Evolutionary conservation across 208 protist species (phyloP).

Genomic region (Herpetomonas tarakana): DNA sequence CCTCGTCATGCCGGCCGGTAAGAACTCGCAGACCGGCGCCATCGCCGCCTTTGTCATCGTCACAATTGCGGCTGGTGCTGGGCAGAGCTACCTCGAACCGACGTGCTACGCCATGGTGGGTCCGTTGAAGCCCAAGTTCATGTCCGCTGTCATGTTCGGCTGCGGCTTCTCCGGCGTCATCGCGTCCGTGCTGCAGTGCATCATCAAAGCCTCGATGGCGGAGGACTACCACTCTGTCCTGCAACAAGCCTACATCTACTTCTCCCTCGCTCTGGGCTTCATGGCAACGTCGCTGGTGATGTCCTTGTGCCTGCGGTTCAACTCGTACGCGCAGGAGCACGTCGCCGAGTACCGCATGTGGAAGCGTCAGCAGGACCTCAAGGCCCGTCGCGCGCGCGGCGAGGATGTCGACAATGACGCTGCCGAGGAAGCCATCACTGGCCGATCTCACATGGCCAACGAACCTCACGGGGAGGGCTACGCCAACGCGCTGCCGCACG

Average conservation of each 20-base stretch:
- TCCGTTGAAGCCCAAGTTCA: conserved; percentile 46
- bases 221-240: conserved; percentile 33
- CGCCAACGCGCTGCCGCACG: not conserved
- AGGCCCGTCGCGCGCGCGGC: conserved; percentile 14
- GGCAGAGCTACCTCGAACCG: conserved; percentile 65
- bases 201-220: conserved; percentile 55
- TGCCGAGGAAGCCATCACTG: not conserved
- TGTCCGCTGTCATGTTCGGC: conserved; percentile 56
- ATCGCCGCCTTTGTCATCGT: conserved; percentile 47
- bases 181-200: conserved; percentile 57
- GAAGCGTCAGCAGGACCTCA: conserved; percentile 21
- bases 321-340: conserved; percentile 46
- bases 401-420: conserved; percentile 2
- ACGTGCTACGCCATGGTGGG: conserved; percentile 71
- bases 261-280: conserved; percentile 40
- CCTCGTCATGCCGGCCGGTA: conserved; percentile 31
- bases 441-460: no score
- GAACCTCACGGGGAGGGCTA: no score
- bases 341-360: conserved; percentile 53
- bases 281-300: conserved; percentile 29
- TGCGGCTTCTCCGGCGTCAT: conserved; percentile 34
- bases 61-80: conserved; percentile 38
- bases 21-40: conserved; percentile 21
- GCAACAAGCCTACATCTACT: conserved; percentile 63
- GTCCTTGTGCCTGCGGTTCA: conserved; percentile 31